Conservation (phyloP, 2,329 filamentous ascomycete genomes). For the Trichoderma polysporum region DNA sequence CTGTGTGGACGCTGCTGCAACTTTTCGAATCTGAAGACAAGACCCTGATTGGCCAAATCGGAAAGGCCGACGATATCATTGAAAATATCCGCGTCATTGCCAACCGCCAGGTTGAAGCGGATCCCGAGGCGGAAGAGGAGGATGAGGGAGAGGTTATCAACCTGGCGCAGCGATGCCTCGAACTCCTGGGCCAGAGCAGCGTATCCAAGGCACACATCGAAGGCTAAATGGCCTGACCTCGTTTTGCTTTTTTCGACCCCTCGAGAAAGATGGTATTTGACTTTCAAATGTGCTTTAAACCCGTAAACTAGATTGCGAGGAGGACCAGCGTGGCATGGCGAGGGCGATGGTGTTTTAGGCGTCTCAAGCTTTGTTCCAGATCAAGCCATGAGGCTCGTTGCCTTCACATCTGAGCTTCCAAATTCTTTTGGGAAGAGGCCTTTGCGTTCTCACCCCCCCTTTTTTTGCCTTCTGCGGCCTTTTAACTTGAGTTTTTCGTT, state of each 20-base stretch:
- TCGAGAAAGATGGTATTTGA: neutral
- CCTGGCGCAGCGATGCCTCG: slow-evolving; percentile 84
- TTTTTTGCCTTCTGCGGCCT: slow-evolving; percentile 24
- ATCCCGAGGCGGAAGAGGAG: slow-evolving; percentile 83
- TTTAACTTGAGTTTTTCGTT: slow-evolving; percentile 12
- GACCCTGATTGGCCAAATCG: slow-evolving; percentile 82
- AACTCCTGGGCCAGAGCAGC: slow-evolving; percentile 72
- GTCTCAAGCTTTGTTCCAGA: slow-evolving; percentile 32
- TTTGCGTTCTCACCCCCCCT: slow-evolving; percentile 21
- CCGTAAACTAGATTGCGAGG: neutral
- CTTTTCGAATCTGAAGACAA: slow-evolving; percentile 93
- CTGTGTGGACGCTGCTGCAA: slow-evolving; percentile 95
- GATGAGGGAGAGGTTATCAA: slow-evolving; percentile 92
- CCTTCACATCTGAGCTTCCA: slow-evolving; percentile 17
- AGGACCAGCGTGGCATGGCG: slow-evolving; percentile 20
- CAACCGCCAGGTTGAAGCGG: slow-evolving; percentile 82
- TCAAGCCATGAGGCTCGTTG: slow-evolving; percentile 26
- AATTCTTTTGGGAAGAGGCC: slow-evolving; percentile 22
- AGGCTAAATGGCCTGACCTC: slow-evolving; percentile 49
- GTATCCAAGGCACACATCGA: slow-evolving; percentile 78
- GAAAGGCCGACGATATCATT: slow-evolving; percentile 86
- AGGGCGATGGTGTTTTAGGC: slow-evolving; percentile 33
- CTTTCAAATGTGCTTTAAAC: slow-evolving; percentile 1
- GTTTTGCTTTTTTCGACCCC: neutral
- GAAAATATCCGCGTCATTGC: slow-evolving; percentile 90